Base-by-base conservation (phyloP, 2,329 filamentous ascomycete species). In the Pleomassaria siparia region DNA sequence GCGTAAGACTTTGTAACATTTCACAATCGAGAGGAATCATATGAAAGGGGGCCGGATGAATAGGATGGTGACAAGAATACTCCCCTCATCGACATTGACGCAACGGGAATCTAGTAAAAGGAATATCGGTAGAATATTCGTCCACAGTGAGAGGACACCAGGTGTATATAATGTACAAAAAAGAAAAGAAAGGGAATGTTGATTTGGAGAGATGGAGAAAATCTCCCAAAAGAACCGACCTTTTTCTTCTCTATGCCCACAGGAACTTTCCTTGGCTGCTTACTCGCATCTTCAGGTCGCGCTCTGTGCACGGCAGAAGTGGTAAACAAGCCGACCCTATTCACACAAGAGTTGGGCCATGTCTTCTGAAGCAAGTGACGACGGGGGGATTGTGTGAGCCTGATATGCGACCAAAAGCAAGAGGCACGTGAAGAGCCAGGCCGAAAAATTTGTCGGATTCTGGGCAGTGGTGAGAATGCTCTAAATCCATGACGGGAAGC, bases 401-500 rank as follows among this genome's bases (percentile, higher is more conserved):
- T 41, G 22, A 13, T 36, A 35, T 26, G 47, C 10, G 46, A 28
- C 59, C 54, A 62, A 43, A 53, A 59, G 49, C 46, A 60, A 2
- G 53, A 61, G 42, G 64, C 66, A 69, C 64, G 64, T 69, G 66
- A 68, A 58, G 36, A 45, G 5, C 47, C 42, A 41, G 45, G 47
- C 37, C 52, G 50, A 50, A 63, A 41, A 53, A 46, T 51, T 43
- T 56, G 59, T 18, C 50, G 48, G 41, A 51, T 36, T 43, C 33
- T 52, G 26, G 54, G 44, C 43, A 56, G 46, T 24, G 51, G 54
- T 10, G 43, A 40, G 10, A 51, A 21, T 21, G 33, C 41, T 43
- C 35, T 43, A 20, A 48, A 25, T 13, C 54, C 29, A 28, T 43
- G 39, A 26, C 50, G 53, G 15, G 55, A 46, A 3, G 44, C 15